Evolutionary conservation across 176 grass and related monocot genomes (phyloP), one percentile per base, ranked within the genome.

Genomic region (Pontederia paniculata): DNA sequence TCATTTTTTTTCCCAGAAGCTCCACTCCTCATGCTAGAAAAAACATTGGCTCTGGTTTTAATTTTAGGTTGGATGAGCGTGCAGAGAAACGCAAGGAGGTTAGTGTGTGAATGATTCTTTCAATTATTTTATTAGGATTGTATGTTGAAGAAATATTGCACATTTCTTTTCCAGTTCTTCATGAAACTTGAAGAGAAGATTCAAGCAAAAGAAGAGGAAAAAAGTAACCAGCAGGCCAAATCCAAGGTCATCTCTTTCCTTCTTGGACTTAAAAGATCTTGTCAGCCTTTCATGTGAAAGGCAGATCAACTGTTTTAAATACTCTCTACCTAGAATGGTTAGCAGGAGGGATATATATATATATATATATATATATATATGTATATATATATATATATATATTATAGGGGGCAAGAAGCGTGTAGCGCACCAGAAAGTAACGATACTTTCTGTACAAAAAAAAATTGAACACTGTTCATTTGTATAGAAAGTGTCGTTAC

Each of bases 21-120:
- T 81, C 79, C 56, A 86, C 83, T 60, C 73, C 73, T 17, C 23
- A 44, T 19, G 43, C 60, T 42, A 79, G 67, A 50, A 89, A 84
- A 64, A 84, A 59, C 42, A 84, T 52, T 7, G 58, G 70, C 31
- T 70, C 63, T 59, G 64, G 69, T 71, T 97, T 97, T 67, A 97
- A 70, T 68, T 90, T 90, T 77, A 81, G 80, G 50, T 51, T 84
- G 68, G 83, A 97, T 56, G 70, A 97, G 21, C 91, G 91, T 63
- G 91, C 91, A 74, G 86, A 97, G 77, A 97, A 97, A 66, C 73
- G 86, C 17, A 97, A 90, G 69, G 91, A 97, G 91, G 91, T 97
- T 9, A 9, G 9, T 51, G 19, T 16, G 51, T 68, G 63, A 44
- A 18, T 8, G 5, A 31, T 57, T 28, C 14, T 54, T 67, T 22